Percentiles rank a stretch among this genome's conserved stretches.
Conservation (phyloP, 306 rosid genomes). For the Malus sylvestris region DNA sequence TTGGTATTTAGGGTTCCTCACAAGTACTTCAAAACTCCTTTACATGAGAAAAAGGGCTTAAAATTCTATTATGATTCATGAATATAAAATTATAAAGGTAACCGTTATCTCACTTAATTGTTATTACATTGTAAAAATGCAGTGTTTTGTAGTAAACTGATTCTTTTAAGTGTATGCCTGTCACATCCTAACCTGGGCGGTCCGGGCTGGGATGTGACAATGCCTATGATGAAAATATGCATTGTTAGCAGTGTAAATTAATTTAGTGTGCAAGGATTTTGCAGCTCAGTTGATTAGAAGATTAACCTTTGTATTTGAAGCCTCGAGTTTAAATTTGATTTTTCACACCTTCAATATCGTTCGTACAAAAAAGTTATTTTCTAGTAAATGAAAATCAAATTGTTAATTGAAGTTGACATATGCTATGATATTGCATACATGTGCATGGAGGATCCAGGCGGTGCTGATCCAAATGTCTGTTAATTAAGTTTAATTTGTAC, state of each 20-base stretch:
- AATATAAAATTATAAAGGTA: too few relatives aligned
- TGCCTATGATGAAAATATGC: neutral
- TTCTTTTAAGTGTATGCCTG: neutral
- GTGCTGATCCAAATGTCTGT: conserved; percentile 50
- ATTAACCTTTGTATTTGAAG: neutral
- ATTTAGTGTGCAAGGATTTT: too few relatives aligned
- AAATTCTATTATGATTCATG: too few relatives aligned
- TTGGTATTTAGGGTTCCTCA: neutral
- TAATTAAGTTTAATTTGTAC: conserved; percentile 13
- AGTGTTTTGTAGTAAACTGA: neutral
- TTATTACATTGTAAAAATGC: neutral
- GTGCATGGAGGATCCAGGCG: conserved; percentile 36
- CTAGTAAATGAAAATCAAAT: neutral
- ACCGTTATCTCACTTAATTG: too few relatives aligned
- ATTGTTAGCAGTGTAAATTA: too few relatives aligned
- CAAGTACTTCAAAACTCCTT: too few relatives aligned
- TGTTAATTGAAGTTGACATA: neutral
- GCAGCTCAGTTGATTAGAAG: too few relatives aligned
- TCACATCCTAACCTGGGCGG: too few relatives aligned
- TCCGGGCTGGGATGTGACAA: too few relatives aligned
- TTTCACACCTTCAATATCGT: neutral
- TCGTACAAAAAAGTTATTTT: too few relatives aligned
- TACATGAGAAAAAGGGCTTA: too few relatives aligned
- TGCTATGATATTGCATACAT: neutral
- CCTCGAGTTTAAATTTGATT: neutral